These are phyloP conservation scores for Sequoiadendron giganteum DNA, from an alignment of 75 land plant genomes.

Conservation along the genomic window DNA sequence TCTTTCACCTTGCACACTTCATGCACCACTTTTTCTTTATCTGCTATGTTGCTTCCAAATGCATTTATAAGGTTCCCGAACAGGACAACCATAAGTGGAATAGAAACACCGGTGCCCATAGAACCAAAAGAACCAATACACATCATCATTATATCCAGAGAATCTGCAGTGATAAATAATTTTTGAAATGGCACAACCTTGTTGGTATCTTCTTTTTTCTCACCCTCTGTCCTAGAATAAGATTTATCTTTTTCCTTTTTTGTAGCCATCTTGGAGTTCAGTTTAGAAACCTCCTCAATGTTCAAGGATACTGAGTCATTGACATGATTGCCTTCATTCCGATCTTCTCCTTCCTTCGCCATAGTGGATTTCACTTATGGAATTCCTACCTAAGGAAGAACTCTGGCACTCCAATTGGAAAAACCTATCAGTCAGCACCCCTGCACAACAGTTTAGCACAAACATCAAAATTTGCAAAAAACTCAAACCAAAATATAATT, in stretches of 20 bases:
- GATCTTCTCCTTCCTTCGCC: background rate
- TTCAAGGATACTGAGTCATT: background rate
- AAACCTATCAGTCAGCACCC: background rate
- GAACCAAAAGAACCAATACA: slow-evolving; percentile 53
- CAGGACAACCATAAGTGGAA: slow-evolving; percentile 74
- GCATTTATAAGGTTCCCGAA: slow-evolving; percentile 63
- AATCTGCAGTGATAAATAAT: slow-evolving; percentile 75
- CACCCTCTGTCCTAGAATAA: background rate
- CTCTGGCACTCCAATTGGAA: no score
- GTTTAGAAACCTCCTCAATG: background rate
- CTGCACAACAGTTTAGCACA: background rate
- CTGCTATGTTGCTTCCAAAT: slow-evolving; percentile 42
- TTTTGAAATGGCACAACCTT: slow-evolving; percentile 56
- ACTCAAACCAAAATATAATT: background rate
- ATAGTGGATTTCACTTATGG: background rate
- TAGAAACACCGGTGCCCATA: slow-evolving; percentile 51
- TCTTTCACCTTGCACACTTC: slow-evolving; percentile 23
- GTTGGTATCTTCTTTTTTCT: slow-evolving; percentile 8
- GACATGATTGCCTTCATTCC: background rate
- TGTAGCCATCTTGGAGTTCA: background rate
- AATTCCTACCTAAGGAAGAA: background rate
- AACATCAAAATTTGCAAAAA: background rate
- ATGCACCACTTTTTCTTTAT: slow-evolving; percentile 7
- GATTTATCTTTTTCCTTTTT: background rate
- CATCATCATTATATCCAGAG: slow-evolving; percentile 53